Percentiles rank a stretch among this genome's conserved stretches.
Evolutionary conservation across 78 protist species (phyloP).

Genomic region (Dictyostelium citrinum): DNA sequence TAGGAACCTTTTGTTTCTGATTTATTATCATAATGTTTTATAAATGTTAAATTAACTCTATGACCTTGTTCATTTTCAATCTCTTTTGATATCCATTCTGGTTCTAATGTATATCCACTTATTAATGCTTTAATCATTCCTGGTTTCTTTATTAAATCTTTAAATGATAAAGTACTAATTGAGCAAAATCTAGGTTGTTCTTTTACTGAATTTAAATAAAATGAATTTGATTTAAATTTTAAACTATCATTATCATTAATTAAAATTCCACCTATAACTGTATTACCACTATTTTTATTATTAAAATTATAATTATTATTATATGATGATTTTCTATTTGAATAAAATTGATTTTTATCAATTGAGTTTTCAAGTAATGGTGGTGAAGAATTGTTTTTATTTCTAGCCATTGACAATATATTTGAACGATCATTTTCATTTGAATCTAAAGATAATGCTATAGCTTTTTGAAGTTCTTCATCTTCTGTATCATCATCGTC

Average conservation of each 20-base stretch:
- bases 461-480: slow-evolving; percentile 3
- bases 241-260: neutral
- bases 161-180: neutral
- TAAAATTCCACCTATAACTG: neutral
- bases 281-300: neutral
- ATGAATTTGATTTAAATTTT: neutral
- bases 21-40: neutral
- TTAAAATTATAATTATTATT: neutral
- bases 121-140: neutral
- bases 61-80: neutral
- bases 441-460: neutral
- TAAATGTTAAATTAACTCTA: slow-evolving; percentile 1
- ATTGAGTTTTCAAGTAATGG: neutral
- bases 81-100: neutral
- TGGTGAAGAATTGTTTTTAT: neutral
- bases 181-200: neutral
- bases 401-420: neutral
- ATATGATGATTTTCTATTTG: neutral
- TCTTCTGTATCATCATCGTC: slow-evolving; percentile 1
- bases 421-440: neutral
- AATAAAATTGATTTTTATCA: neutral
- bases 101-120: slow-evolving; percentile 9
- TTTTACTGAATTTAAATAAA: slow-evolving; percentile 21
- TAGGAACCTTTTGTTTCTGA: neutral
- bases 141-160: neutral